Evolutionary conservation across 192 early-diverging fungal species (phyloP).

Genomic region (Coemansia sp.): DNA sequence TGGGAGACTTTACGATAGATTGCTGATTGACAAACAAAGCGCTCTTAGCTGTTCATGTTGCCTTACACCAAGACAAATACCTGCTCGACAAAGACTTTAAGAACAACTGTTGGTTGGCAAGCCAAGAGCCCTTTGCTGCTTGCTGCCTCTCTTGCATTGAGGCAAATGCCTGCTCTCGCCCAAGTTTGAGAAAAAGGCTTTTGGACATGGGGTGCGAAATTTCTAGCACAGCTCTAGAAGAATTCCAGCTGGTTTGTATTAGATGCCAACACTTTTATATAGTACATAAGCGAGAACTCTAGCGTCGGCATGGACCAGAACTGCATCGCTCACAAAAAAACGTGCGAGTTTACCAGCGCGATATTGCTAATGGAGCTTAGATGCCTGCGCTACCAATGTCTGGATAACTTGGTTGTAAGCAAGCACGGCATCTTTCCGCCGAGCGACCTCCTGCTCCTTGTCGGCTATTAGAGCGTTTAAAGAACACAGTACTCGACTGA

Average conservation of each 20-base stretch:
- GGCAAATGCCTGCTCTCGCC: not conserved
- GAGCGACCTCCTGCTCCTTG: slow-evolving; percentile 23
- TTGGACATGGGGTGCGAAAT: not conserved
- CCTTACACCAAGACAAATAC: too few species aligned
- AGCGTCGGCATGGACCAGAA: not conserved
- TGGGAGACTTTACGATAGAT: too few species aligned
- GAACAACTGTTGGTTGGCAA: not conserved
- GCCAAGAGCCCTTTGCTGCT: not conserved
- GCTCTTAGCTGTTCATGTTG: too few species aligned
- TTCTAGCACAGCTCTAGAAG: not conserved
- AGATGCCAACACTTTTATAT: not conserved
- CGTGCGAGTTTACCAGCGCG: not conserved
- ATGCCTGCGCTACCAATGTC: slow-evolving; percentile 43
- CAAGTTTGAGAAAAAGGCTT: not conserved
- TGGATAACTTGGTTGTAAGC: slow-evolving; percentile 55
- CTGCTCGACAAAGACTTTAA: not conserved
- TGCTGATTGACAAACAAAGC: too few species aligned
- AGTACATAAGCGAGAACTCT: not conserved
- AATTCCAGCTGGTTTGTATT: not conserved
- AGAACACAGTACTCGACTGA: slow-evolving; percentile 31
- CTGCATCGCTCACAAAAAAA: not conserved
- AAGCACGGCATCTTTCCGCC: slow-evolving; percentile 30
- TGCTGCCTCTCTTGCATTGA: not conserved
- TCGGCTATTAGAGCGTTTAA: slow-evolving; percentile 16
- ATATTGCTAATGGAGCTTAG: slow-evolving; percentile 30